phyloP scores from a whole-genome alignment of 768 basidiomycete species.

The Candolleomyces aberdarensis region DNA sequence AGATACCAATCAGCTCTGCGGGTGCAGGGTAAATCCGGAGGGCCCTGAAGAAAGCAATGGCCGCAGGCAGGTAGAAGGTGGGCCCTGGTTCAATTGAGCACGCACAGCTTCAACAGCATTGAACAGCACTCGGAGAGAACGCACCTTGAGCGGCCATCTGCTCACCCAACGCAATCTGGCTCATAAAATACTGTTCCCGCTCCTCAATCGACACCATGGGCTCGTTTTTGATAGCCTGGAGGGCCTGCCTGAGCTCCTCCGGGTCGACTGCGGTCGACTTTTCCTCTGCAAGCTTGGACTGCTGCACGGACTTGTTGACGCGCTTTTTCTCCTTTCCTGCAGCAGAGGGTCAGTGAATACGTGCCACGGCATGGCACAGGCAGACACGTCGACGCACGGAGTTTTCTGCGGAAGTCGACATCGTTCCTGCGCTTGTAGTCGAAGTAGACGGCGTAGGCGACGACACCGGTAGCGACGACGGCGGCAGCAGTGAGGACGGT shows the following conservation, averaged over 20 bases:
- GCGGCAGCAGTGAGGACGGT: constrained; percentile 43
- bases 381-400: constrained; percentile 57
- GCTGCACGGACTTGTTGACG: constrained; percentile 61
- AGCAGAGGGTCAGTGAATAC: constrained; percentile 7
- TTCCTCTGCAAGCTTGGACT: constrained; percentile 37
- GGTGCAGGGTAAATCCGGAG: constrained; percentile 93
- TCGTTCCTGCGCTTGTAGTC: constrained; percentile 94
- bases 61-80: constrained; percentile 71
- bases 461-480: constrained; percentile 53
- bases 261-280: constrained; percentile 36
- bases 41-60: constrained; percentile 89
- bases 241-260: constrained; percentile 58
- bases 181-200: constrained; percentile 90
- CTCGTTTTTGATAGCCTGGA: constrained; percentile 70
- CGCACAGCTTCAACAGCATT: not conserved
- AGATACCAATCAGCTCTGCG: constrained; percentile 91
- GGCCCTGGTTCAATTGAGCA: constrained; percentile 52
- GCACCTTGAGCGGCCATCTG: constrained; percentile 72
- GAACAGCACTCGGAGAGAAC: constrained; percentile 16
- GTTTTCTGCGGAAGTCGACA: constrained; percentile 78
- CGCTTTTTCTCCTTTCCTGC: constrained; percentile 93
- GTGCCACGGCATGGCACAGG: not conserved
- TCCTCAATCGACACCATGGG: constrained; percentile 67
- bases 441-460: constrained; percentile 90
- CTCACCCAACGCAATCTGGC: constrained; percentile 86